Base-by-base conservation (phyloP, 2,329 filamentous ascomycete genomes). In the Epicoccum sorghinum region DNA sequence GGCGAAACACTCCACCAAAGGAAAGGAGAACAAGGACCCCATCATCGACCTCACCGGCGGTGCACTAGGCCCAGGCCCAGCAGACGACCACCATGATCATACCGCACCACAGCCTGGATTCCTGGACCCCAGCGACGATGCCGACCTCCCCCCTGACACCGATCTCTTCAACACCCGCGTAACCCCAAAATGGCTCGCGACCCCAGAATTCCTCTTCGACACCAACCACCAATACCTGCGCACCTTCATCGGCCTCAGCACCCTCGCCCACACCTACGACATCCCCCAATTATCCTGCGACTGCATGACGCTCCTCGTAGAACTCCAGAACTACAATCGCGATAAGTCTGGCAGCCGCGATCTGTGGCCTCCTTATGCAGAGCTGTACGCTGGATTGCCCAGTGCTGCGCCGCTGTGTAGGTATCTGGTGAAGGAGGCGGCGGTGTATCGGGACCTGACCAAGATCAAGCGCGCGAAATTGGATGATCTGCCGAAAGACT, bases 191-290 rank as follows among this genome's bases (percentile, higher is more conserved):
- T 56, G 53, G 53, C 39, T 56, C 27, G 53, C 46, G 14, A 46
- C 47, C 1, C 24, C 40, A 9, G 55, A 58, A 39, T 57, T 57
- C 29, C 55, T 54, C n/a, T 58, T 58, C 50, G 32, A 41, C 10
- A 44, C 55, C 5, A 47, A 54, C 42, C 50, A 58, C 39, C 49
- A 55, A 6, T 53, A 48, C 44, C 46, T 57, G 10, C 54, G 48
- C 12, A 52, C 45, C 25, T 56, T 61, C 47, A 44, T 61, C 36
- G 53, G 58, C n/a, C 56, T 63, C 24, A 56, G 38, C 40, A 51
- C 60, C 4, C 43, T 63, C 3, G 60, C 58, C 14, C 43, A 50
- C 29, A 41, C 35, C 18, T 58, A 62, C 51, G 57, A 62, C 48
- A 54, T 52, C 18, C 50, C 49, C 3, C 51, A 60, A 18, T 54